Percentiles rank a stretch among this genome's conserved stretches.
Evolutionary conservation across 2,329 filamentous ascomycete species (phyloP).

Genomic region (Rhynchosporium graminicola): DNA sequence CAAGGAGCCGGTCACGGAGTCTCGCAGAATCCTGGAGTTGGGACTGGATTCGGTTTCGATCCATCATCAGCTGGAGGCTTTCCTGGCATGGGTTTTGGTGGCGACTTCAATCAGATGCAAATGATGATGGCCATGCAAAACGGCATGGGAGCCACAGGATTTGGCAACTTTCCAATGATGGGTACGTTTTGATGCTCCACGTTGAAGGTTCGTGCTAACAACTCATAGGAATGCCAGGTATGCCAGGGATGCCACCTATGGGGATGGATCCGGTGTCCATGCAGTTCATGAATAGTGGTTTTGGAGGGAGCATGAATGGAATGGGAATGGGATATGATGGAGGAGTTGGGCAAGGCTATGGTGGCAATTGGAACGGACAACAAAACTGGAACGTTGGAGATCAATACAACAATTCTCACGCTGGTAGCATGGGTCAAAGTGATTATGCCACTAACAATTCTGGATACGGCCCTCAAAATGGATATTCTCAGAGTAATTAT

Average conservation of each 20-base stretch:
- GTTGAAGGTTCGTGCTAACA: conserved; percentile 1
- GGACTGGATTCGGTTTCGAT: conserved; percentile 47
- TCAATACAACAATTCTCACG: conserved; percentile 87
- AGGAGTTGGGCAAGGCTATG: conserved; percentile 61
- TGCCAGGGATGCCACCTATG: conserved; percentile 81
- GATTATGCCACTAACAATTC: conserved; percentile 78
- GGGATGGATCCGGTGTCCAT: conserved; percentile 79
- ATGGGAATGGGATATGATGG: conserved; percentile 73
- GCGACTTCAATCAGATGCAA: conserved; percentile 74
- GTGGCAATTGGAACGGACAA: conserved; percentile 79
- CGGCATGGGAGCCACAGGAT: conserved; percentile 58
- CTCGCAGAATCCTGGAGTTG: conserved; percentile 29
- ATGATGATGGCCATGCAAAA: conserved; percentile 78
- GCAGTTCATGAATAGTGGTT: conserved; percentile 79
- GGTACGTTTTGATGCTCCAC: conserved; percentile 58
- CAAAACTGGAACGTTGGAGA: conserved; percentile 81
- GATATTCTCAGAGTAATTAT: conserved; percentile 83
- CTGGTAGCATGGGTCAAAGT: conserved; percentile 75
- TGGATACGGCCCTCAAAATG: conserved; percentile 62
- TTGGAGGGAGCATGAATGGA: conserved; percentile 73
- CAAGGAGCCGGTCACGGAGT: conserved; percentile 26
- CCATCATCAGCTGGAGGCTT: conserved; percentile 40
- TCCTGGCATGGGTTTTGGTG: conserved; percentile 50
- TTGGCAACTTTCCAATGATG: conserved; percentile 75
- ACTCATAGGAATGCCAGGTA: conserved; percentile 51